phyloP scores from a whole-genome alignment of 2,329 filamentous ascomycete genomes.

The Neonectria coccinea region DNA sequence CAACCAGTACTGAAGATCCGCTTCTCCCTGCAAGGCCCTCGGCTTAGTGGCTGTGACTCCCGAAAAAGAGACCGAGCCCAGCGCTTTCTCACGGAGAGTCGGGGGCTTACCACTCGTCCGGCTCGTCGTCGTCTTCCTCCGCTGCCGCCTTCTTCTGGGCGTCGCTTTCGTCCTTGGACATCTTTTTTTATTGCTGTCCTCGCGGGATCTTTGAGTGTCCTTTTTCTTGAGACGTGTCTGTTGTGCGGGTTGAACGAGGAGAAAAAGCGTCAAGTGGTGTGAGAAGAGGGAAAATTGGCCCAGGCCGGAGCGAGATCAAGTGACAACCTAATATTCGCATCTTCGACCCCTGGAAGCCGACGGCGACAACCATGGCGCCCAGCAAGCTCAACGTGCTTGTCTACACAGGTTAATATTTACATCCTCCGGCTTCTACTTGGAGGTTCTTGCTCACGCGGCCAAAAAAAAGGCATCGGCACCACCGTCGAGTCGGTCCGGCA shows the following conservation, averaged over 20 bases:
- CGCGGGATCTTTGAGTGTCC: not conserved
- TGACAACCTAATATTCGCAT: constrained; percentile 33
- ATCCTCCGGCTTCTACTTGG: constrained; percentile 23
- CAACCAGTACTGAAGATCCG: constrained; percentile 97
- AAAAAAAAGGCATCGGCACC: constrained; percentile 77
- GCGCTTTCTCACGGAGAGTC: constrained; percentile 16
- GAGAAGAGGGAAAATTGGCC: constrained; percentile 38
- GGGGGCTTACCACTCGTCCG: constrained; percentile 86
- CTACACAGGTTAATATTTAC: constrained; percentile 80
- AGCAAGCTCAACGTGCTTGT: constrained; percentile 91
- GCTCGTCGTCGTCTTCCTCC: constrained; percentile 74
- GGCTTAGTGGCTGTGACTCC: constrained; percentile 35
- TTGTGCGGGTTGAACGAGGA: constrained; percentile 24
- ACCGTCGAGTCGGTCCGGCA: constrained; percentile 91
- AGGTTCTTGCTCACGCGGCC: constrained; percentile 7
- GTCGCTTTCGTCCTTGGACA: constrained; percentile 67
- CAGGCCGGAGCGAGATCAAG: constrained; percentile 41
- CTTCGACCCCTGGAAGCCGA: constrained; percentile 8
- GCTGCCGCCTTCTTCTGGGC: constrained; percentile 52
- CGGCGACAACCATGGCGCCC: constrained; percentile 64
- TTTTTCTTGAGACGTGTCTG: constrained; percentile 8
- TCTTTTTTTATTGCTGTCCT: constrained; percentile 16
- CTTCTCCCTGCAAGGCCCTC: constrained; percentile 80
- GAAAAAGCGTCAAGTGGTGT: constrained; percentile 38
- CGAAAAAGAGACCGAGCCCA: constrained; percentile 16